Conservation (phyloP, 345 rosid species). For the Ceriops decandra region DNA sequence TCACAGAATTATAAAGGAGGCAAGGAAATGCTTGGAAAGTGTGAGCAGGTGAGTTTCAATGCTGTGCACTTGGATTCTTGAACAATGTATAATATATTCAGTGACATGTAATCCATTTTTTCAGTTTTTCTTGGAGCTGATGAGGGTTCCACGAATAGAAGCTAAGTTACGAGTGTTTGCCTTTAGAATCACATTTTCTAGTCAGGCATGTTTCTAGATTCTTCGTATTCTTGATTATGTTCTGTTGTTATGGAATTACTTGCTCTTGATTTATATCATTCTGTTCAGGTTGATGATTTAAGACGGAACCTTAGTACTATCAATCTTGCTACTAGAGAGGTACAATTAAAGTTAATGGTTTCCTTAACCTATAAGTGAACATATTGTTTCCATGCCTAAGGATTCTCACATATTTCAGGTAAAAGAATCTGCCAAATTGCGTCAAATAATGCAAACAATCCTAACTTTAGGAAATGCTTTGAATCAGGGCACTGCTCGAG, state of each 20-base stretch:
- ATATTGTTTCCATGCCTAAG: constrained; percentile 18
- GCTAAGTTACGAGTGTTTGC: constrained; percentile 95
- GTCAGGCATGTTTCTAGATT: constrained; percentile 55
- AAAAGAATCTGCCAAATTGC: constrained; percentile 83
- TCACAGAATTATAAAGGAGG: constrained; percentile 79
- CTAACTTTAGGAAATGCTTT: constrained; percentile 95
- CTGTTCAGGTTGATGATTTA: constrained; percentile 70
- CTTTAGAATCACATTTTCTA: constrained; percentile 76
- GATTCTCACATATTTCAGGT: constrained; percentile 50
- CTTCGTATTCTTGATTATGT: constrained; percentile 8
- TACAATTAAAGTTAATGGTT: constrained; percentile 25
- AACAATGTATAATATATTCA: constrained; percentile 14
- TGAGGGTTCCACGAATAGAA: constrained; percentile 96
- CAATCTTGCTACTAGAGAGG: constrained; percentile 77
- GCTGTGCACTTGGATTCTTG: constrained; percentile 18
- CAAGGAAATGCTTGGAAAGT: constrained; percentile 93
- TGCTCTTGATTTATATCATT: constrained; percentile 9
- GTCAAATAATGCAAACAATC: constrained; percentile 97
- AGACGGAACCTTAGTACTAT: constrained; percentile 61
- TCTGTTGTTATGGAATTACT: constrained; percentile 8
- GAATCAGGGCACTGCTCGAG: constrained; percentile 98
- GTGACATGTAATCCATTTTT: constrained; percentile 25
- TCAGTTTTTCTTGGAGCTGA: constrained; percentile 92
- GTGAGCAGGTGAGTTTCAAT: constrained; percentile 71
- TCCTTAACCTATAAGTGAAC: constrained; percentile 8